Percentiles rank a stretch among this genome's conserved stretches.
phyloP scores from a whole-genome alignment of 2,329 filamentous ascomycete species.

The Aaosphaeria pasadenensis region DNA sequence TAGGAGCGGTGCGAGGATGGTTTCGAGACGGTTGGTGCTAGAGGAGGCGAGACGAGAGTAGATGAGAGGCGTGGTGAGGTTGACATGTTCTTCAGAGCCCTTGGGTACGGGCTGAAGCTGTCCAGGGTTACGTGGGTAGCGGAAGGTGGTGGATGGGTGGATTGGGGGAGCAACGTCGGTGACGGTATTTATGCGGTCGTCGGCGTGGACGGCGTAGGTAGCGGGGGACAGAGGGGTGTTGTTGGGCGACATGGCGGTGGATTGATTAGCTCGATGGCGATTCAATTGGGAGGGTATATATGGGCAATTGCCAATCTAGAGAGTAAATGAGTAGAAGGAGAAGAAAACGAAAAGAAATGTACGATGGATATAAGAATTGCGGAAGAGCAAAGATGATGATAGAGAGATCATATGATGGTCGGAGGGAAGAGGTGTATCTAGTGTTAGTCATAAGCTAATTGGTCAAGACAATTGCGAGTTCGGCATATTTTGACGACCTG shows the following conservation, averaged over 20 bases:
- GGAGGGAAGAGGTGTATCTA: no score
- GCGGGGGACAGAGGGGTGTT: conserved; percentile 49
- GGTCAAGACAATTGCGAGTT: no score
- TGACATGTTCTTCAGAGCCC: conserved; percentile 46
- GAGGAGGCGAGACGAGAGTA: conserved; percentile 80
- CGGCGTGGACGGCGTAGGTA: conserved; percentile 76
- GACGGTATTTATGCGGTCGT: conserved; percentile 71
- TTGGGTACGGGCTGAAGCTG: conserved; percentile 52
- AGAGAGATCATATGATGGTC: no score
- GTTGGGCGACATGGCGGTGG: conserved; percentile 7
- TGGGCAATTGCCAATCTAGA: no score
- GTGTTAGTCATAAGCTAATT: no score
- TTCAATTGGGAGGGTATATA: no score
- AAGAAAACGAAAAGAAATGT: no score
- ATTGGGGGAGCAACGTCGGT: conserved; percentile 83
- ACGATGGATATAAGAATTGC: no score
- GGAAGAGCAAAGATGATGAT: no score
- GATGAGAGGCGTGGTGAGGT: conserved; percentile 44
- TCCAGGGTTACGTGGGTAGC: conserved; percentile 71
- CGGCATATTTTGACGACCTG: no score
- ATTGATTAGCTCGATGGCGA: background rate
- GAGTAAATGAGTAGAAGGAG: no score
- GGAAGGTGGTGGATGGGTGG: conserved; percentile 88
- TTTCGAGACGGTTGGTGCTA: conserved; percentile 81
- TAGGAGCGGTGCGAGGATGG: conserved; percentile 72